A percentile compares a stretch with the other conserved stretches of the same genome.
phyloP scores from a whole-genome alignment of 306 rosid genomes.

The Trifolium pratense region DNA sequence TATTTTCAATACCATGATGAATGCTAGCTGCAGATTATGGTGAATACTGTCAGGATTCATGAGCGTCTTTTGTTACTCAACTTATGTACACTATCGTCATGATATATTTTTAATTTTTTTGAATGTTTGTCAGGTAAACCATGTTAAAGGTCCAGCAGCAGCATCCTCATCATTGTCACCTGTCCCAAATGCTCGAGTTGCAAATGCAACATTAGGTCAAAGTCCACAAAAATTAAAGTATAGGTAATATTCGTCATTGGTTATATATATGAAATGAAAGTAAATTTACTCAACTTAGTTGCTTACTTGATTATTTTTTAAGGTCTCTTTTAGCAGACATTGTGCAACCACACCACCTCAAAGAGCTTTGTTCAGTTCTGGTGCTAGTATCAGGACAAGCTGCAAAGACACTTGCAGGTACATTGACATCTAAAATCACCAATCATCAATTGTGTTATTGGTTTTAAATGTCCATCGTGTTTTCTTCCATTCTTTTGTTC shows the following conservation, averaged over 20 bases:
- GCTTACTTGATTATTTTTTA: constrained; percentile 56
- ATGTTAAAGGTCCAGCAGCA: constrained; percentile 58
- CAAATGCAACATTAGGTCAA: constrained; percentile 61
- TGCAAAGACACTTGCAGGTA: constrained; percentile 84
- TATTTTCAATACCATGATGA: too few relatives aligned
- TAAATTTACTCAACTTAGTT: constrained; percentile 28
- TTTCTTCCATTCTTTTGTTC: constrained; percentile 20
- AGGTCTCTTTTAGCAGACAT: constrained; percentile 98
- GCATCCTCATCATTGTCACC: constrained; percentile 64
- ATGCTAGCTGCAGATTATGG: constrained; percentile 15
- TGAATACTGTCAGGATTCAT: constrained; percentile 21
- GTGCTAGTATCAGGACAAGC: constrained; percentile 86
- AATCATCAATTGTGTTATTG: constrained; percentile 9
- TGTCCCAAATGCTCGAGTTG: constrained; percentile 62
- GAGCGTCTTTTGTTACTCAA: constrained; percentile 19
- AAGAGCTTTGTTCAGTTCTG: constrained; percentile 94
- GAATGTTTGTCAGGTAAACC: constrained; percentile 67
- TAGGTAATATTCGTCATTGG: constrained; percentile 59
- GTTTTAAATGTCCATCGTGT: constrained; percentile 24
- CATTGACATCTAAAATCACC: constrained; percentile 27
- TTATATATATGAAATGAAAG: constrained; percentile 30
- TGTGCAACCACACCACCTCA: constrained; percentile 91
- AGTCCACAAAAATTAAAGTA: constrained; percentile 78
- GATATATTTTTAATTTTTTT: constrained; percentile 13
- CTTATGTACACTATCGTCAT: constrained; percentile 11